Evolutionary conservation across 2,329 filamentous ascomycete genomes (phyloP).

Genomic region (Colletotrichum sp.): DNA sequence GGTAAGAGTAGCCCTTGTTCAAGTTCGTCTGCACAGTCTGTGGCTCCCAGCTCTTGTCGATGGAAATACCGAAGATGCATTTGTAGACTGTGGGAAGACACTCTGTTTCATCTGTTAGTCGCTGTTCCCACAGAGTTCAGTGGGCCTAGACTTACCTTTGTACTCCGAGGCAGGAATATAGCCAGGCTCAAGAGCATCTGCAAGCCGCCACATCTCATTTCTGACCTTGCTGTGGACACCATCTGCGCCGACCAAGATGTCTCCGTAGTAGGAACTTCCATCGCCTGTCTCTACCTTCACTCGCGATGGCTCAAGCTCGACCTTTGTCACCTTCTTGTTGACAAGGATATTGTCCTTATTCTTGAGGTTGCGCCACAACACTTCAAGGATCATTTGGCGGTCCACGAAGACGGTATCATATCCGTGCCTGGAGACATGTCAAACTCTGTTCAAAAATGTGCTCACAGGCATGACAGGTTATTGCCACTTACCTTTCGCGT

Average conservation of each 20-base stretch:
- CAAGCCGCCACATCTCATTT: constrained; percentile 30
- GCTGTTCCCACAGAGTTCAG: neutral
- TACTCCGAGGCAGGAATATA: constrained; percentile 25
- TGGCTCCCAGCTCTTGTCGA: constrained; percentile 26
- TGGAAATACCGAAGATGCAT: constrained; percentile 43
- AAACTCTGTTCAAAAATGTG: neutral
- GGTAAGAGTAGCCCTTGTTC: constrained; percentile 27
- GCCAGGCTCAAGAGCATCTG: constrained; percentile 25
- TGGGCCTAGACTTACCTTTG: neutral
- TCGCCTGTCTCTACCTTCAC: neutral
- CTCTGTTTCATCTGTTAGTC: neutral
- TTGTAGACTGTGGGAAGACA: constrained; percentile 26
- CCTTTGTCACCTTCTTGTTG: neutral
- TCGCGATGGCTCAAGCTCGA: neutral
- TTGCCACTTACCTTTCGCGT: neutral
- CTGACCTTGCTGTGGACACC: constrained; percentile 43
- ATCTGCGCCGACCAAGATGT: constrained; percentile 34
- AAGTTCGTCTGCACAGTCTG: constrained; percentile 21
- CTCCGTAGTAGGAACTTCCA: neutral
- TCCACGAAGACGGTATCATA: constrained; percentile 39
- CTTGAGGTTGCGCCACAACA: constrained; percentile 35
- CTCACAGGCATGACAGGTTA: neutral
- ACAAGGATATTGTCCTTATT: constrained; percentile 27
- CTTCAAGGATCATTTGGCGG: constrained; percentile 35
- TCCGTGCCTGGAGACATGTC: constrained; percentile 20